Conservation (phyloP, 148 eudicot genomes). For the Salicornia ramosissima region DNA sequence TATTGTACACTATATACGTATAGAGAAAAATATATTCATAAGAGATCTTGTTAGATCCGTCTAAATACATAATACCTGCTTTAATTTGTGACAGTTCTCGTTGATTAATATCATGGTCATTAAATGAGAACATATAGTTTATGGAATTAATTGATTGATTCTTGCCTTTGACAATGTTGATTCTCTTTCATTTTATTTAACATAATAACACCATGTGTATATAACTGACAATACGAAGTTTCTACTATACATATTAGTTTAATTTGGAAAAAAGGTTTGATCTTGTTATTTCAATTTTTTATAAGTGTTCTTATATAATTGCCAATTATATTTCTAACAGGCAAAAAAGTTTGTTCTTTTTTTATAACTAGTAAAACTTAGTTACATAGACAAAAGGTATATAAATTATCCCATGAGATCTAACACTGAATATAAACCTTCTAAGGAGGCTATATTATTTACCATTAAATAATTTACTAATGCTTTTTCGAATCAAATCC, state of each 20-base stretch:
- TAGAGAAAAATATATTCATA: too few relatives aligned
- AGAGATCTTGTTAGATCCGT: too few relatives aligned
- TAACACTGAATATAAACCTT: background rate
- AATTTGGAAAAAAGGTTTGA: background rate
- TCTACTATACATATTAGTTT: background rate
- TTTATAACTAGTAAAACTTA: background rate
- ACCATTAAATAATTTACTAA: background rate
- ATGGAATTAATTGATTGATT: background rate
- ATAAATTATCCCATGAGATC: background rate
- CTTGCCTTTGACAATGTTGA: background rate
- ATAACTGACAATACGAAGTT: conserved; percentile 4
- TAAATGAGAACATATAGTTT: too few relatives aligned
- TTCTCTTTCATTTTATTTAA: background rate
- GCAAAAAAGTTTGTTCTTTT: background rate
- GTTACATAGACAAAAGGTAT: background rate
- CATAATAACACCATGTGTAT: background rate
- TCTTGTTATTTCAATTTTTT: background rate
- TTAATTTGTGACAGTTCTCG: too few relatives aligned
- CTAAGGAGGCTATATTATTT: background rate
- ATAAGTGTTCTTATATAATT: too few relatives aligned
- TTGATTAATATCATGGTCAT: too few relatives aligned
- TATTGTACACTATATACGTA: too few relatives aligned
- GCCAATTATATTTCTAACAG: too few relatives aligned
- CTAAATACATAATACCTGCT: too few relatives aligned
- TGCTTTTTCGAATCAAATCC: background rate